Evolutionary conservation across 2,329 filamentous ascomycete species (phyloP).

Genomic region (Teratosphaeria gauchensis): DNA sequence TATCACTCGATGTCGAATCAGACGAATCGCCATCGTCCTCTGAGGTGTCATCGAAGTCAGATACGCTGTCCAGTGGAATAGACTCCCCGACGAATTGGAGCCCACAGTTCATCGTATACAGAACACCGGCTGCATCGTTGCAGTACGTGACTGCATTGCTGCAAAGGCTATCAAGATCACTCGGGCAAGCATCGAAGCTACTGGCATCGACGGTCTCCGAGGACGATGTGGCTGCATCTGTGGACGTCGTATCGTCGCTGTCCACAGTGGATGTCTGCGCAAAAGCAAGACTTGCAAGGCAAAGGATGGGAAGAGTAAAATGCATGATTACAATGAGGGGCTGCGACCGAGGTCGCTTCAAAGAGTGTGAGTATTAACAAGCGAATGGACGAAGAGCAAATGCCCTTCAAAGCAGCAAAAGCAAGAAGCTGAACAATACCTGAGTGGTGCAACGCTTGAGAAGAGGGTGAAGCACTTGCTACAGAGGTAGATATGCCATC

Average conservation of each 20-base stretch:
- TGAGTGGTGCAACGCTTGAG: too few species aligned
- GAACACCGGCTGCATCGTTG: constrained; percentile 2
- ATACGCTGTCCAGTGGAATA: neutral
- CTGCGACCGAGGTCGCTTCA: neutral
- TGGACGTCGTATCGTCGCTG: neutral
- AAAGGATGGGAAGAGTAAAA: neutral
- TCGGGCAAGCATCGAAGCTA: constrained; percentile 3
- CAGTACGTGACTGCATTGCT: constrained; percentile 4
- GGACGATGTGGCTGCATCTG: neutral
- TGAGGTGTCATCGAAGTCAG: too few species aligned
- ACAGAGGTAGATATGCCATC: too few species aligned
- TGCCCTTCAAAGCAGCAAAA: neutral
- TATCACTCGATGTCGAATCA: too few species aligned
- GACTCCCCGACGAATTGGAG: constrained; percentile 1
- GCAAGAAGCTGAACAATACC: neutral
- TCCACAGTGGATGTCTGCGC: neutral
- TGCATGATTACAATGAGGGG: neutral
- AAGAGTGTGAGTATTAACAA: neutral
- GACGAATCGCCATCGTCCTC: too few species aligned
- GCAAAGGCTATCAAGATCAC: constrained; percentile 1
- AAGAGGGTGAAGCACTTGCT: too few species aligned
- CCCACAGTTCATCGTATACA: constrained; percentile 6
- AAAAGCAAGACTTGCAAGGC: neutral
- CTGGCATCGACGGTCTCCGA: neutral
- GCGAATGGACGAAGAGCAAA: neutral